Evolutionary conservation across 2,329 filamentous ascomycete genomes (phyloP).

Genomic region (Fusarium tricinctum): DNA sequence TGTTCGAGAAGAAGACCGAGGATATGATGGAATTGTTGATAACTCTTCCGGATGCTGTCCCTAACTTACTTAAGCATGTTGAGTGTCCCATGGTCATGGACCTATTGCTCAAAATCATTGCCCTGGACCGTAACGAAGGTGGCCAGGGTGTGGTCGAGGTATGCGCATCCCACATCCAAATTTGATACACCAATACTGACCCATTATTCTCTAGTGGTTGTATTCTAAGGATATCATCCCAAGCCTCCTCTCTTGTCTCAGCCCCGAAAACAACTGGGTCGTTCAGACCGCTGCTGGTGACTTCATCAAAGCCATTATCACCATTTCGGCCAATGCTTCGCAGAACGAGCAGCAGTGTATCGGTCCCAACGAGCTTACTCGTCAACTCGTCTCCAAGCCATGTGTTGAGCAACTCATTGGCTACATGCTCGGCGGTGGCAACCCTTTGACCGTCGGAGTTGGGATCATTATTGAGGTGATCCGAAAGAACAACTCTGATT

Average conservation of each 20-base stretch:
- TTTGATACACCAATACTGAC: conserved; percentile 37
- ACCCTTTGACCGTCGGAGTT: conserved; percentile 94
- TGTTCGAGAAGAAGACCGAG: conserved; percentile 97
- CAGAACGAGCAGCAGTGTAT: conserved; percentile 99
- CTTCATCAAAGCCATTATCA: conserved; percentile 98
- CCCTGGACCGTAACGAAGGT: conserved; percentile 90
- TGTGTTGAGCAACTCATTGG: conserved; percentile 88
- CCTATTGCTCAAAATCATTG: conserved; percentile 94
- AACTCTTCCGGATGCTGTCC: conserved; percentile 82
- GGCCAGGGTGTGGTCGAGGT: conserved; percentile 95
- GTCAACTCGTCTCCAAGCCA: conserved; percentile 88
- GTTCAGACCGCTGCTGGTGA: conserved; percentile 97
- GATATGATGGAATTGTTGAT: conserved; percentile 96
- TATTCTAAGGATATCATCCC: conserved; percentile 91
- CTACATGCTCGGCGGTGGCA: conserved; percentile 94
- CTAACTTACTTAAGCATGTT: conserved; percentile 90
- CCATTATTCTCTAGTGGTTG: conserved; percentile 76
- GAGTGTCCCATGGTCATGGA: conserved; percentile 99
- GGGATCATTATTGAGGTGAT: conserved; percentile 99
- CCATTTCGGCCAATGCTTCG: conserved; percentile 97
- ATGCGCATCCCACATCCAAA: conserved; percentile 52
- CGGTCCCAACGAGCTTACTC: conserved; percentile 94
- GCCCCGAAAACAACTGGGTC: conserved; percentile 85
- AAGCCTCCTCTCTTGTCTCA: conserved; percentile 86
- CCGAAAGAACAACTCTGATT: conserved; percentile 98